Evolutionary conservation across 2,329 filamentous ascomycete genomes (phyloP).

Genomic region (Penicillium italicum): DNA sequence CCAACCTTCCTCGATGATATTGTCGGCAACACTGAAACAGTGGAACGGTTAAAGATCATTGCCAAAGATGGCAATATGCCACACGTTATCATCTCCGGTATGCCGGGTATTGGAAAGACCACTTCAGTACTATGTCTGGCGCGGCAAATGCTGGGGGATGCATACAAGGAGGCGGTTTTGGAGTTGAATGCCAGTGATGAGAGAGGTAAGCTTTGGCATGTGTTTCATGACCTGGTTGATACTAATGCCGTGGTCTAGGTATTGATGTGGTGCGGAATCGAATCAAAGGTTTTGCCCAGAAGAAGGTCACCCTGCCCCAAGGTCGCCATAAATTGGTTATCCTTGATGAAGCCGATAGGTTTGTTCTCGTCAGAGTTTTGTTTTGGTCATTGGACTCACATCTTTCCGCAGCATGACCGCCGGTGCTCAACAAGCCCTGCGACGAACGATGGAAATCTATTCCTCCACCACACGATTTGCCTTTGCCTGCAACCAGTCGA

Average conservation of each 20-base stretch:
- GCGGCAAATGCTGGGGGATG: slow-evolving; percentile 81
- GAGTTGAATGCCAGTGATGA: slow-evolving; percentile 97
- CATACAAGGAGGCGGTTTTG: slow-evolving; percentile 95
- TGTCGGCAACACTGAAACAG: slow-evolving; percentile 95
- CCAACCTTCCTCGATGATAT: slow-evolving; percentile 94
- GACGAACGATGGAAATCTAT: slow-evolving; percentile 98
- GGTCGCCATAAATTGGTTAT: slow-evolving; percentile 96
- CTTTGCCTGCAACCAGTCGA: slow-evolving; percentile 97
- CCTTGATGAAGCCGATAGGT: slow-evolving; percentile 91
- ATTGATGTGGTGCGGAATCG: slow-evolving; percentile 96
- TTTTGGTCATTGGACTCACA: not conserved
- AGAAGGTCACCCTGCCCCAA: slow-evolving; percentile 90
- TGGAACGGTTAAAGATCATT: slow-evolving; percentile 96
- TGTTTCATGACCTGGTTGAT: not conserved
- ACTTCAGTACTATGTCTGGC: slow-evolving; percentile 92
- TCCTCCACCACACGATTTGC: slow-evolving; percentile 94
- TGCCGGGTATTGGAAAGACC: slow-evolving; percentile 98
- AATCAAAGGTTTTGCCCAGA: slow-evolving; percentile 98
- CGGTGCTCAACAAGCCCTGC: slow-evolving; percentile 89
- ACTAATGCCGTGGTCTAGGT: slow-evolving; percentile 47
- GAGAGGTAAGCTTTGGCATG: slow-evolving; percentile 54
- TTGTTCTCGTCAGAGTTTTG: slow-evolving; percentile 2
- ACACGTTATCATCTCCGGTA: slow-evolving; percentile 98
- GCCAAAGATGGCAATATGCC: slow-evolving; percentile 99
- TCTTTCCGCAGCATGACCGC: slow-evolving; percentile 73